These are phyloP conservation scores for Tolypocladium endophyticum DNA, from an alignment of 2,329 filamentous ascomycete species.

Conservation along the genomic window DNA sequence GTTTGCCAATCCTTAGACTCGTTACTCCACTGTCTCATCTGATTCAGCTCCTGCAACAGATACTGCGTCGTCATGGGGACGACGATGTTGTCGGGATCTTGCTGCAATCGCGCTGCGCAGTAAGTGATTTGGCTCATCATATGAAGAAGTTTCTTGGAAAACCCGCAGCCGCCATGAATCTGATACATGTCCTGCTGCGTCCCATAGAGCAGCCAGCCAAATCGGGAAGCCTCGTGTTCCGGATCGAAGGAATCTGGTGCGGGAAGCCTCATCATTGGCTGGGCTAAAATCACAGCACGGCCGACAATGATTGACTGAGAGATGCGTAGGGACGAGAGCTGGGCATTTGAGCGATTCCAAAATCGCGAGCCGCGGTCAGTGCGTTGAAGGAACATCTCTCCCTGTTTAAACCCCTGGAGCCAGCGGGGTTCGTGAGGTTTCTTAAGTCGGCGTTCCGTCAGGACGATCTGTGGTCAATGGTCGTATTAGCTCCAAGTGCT, in stretches of 20 bases:
- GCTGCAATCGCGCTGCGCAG: slow-evolving; percentile 20
- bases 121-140: slow-evolving; percentile 26
- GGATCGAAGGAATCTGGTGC: slow-evolving; percentile 15
- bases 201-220: slow-evolving; percentile 28
- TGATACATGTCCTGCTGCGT: slow-evolving; percentile 21
- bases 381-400: slow-evolving; percentile 21
- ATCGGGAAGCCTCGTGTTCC: slow-evolving; percentile 17
- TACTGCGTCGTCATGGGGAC: slow-evolving; percentile 19
- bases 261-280: slow-evolving; percentile 25
- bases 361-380: slow-evolving; percentile 26
- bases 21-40: slow-evolving; percentile 25
- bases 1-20: slow-evolving; percentile 15
- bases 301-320: slow-evolving; percentile 29
- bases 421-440: slow-evolving; percentile 23
- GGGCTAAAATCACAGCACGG: slow-evolving; percentile 26
- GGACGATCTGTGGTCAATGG: slow-evolving; percentile 17
- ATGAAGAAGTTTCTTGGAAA: slow-evolving; percentile 27
- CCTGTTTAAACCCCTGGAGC: slow-evolving; percentile 24
- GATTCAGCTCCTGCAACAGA: slow-evolving; percentile 15
- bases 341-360: slow-evolving; percentile 21
- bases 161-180: slow-evolving; percentile 30
- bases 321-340: slow-evolving; percentile 21
- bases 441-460: slow-evolving; percentile 24
- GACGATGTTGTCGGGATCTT: slow-evolving; percentile 19
- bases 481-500: neutral